Percentiles rank a stretch among this genome's conserved stretches.
phyloP scores from a whole-genome alignment of 495 filamentous ascomycete genomes.

The Annulohypoxylon bovei region DNA sequence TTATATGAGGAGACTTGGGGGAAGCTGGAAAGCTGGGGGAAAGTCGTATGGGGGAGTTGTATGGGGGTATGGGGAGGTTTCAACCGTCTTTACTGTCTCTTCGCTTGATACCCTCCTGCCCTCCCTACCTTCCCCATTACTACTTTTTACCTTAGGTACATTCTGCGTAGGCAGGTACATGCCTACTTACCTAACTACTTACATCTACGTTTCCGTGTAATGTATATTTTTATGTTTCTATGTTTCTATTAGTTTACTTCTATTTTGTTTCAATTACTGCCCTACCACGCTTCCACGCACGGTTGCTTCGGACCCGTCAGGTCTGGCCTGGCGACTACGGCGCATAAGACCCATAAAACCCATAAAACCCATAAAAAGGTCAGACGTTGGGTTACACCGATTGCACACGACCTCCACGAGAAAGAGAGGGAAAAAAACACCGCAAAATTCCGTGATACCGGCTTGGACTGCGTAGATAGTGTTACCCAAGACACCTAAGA shows the following conservation, averaged over 20 bases:
- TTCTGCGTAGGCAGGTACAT: too few relatives aligned
- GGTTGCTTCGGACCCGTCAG: constrained; percentile 16
- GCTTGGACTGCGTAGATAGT: neutral
- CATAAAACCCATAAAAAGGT: constrained; percentile 28
- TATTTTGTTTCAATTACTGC: constrained; percentile 31
- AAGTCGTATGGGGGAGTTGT: constrained; percentile 1
- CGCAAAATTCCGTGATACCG: constrained; percentile 37
- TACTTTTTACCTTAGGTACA: too few relatives aligned
- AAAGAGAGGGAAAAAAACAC: constrained; percentile 30
- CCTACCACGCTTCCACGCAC: constrained; percentile 20
- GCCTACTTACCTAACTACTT: neutral
- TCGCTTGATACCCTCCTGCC: constrained; percentile 32
- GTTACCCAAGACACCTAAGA: neutral
- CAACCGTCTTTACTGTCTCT: constrained; percentile 7
- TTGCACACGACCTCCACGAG: constrained; percentile 31
- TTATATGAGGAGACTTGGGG: constrained; percentile 21
- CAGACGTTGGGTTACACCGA: constrained; percentile 36
- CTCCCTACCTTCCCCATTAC: too few relatives aligned
- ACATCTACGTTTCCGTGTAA: too few relatives aligned
- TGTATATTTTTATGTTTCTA: too few relatives aligned
- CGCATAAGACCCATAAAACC: constrained; percentile 31
- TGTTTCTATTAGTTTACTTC: too few relatives aligned
- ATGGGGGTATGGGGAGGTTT: constrained; percentile 2
- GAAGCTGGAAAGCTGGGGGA: constrained; percentile 11
- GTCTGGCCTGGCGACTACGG: constrained; percentile 32